These are phyloP conservation scores for Phytophthora chlamydospora DNA, from an alignment of 352 stramenopile genomes.

Conservation along the genomic window DNA sequence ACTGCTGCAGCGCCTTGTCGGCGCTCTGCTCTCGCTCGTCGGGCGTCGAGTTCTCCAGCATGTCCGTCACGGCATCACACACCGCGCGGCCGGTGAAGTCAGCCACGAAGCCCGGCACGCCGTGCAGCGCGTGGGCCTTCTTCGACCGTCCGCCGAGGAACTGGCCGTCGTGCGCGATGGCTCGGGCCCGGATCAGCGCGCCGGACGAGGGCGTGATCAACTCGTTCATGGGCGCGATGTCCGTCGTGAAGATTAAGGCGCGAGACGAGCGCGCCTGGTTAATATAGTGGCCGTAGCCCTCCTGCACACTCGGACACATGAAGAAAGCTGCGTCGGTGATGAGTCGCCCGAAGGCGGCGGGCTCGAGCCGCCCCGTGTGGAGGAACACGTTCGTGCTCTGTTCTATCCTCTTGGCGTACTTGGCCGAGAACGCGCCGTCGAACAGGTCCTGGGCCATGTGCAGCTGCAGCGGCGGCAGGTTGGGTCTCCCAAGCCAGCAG, in stretches of 20 bases:
- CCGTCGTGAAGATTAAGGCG: constrained; percentile 57
- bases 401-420: constrained; percentile 31
- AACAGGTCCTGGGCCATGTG: constrained; percentile 46
- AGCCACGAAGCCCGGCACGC: constrained; percentile 50
- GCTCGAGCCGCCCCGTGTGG: constrained; percentile 39
- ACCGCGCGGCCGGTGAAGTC: constrained; percentile 42
- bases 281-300: constrained; percentile 72
- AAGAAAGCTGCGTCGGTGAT: constrained; percentile 50
- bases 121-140: constrained; percentile 34
- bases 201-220: constrained; percentile 51
- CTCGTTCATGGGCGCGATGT: constrained; percentile 66
- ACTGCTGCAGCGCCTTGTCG: constrained; percentile 52
- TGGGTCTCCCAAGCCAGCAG: constrained; percentile 41
- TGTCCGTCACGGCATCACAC: constrained; percentile 48
- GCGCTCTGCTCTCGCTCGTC: constrained; percentile 42
- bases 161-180: constrained; percentile 30
- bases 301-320: constrained; percentile 56
- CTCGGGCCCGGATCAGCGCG: constrained; percentile 39
- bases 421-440: constrained; percentile 29
- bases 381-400: constrained; percentile 39
- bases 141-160: constrained; percentile 45
- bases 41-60: constrained; percentile 38
- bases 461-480: constrained; percentile 45
- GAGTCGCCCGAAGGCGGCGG: constrained; percentile 44
- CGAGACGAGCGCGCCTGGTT: constrained; percentile 61